A percentile compares a stretch with the other conserved stretches of the same genome.
Conservation (phyloP, 805 yeast genomes). For the Wickerhamomyces subpelliculosus region DNA sequence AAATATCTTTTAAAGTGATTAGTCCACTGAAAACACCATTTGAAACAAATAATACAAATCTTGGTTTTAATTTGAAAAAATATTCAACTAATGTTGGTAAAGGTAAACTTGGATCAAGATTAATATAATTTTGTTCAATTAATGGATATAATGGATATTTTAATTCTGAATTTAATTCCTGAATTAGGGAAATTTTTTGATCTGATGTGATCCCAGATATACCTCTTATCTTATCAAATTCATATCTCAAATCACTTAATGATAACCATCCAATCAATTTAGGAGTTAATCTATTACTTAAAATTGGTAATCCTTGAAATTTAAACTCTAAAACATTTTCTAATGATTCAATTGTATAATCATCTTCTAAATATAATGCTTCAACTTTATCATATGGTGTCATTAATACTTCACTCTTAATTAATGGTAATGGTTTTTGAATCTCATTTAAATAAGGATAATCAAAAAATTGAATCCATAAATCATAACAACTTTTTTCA, state of each 20-base stretch:
- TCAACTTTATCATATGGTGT: constrained; percentile 22
- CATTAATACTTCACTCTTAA: constrained; percentile 29
- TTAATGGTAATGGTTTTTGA: constrained; percentile 33
- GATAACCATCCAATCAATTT: constrained; percentile 38
- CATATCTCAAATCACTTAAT: constrained; percentile 27
- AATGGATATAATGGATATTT: constrained; percentile 6
- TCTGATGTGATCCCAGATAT: no score
- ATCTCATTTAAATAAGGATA: constrained; percentile 38
- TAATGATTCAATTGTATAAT: constrained; percentile 21
- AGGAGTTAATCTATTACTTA: constrained; percentile 27
- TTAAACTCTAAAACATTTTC: constrained; percentile 11
- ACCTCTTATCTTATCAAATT: constrained; percentile 15
- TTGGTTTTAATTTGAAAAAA: constrained; percentile 23
- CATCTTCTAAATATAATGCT: constrained; percentile 27
- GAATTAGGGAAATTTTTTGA: no score
- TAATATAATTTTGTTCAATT: constrained; percentile 14
- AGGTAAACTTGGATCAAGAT: constrained; percentile 12
- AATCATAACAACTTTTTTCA: constrained; percentile 59
- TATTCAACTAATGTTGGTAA: constrained; percentile 22
- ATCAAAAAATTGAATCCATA: constrained; percentile 36
- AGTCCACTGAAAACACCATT: constrained; percentile 19
- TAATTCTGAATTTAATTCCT: not conserved
- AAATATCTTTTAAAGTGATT: constrained; percentile 19
- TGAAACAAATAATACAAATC: constrained; percentile 17
- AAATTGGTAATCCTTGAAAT: constrained; percentile 38